Conservation (phyloP, 352 stramenopile species). For the Pythium rhizo-oryzae region DNA sequence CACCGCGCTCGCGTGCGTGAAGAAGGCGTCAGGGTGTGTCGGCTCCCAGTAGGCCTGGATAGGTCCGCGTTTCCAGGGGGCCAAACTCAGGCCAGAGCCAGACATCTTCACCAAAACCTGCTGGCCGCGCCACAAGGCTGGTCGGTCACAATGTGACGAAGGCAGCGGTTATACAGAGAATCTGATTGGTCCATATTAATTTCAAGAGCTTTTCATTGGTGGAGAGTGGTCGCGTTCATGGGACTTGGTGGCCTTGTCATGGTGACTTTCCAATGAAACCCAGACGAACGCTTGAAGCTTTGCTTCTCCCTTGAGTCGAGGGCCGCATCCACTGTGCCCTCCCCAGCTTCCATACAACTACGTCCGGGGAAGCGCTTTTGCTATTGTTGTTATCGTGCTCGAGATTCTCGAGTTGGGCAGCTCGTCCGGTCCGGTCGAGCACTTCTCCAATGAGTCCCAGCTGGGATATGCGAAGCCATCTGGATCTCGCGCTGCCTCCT, state of each 20-base stretch:
- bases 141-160: slow-evolving; percentile 24
- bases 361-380: too few species aligned
- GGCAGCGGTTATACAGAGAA: neutral
- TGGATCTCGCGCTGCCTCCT: slow-evolving; percentile 4
- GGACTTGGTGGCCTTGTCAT: neutral
- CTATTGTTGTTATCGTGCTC: too few species aligned
- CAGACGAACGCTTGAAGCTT: neutral
- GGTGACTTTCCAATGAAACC: too few species aligned
- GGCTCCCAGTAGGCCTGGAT: too few species aligned
- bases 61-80: neutral
- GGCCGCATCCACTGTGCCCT: too few species aligned
- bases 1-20: neutral
- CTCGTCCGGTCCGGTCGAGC: too few species aligned
- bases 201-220: neutral
- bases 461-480: slow-evolving; percentile 7
- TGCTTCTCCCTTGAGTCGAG: too few species aligned
- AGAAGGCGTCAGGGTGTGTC: too few species aligned
- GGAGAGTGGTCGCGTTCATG: too few species aligned
- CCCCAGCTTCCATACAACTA: too few species aligned
- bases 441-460: neutral
- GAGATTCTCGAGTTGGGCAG: too few species aligned
- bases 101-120: slow-evolving; percentile 19
- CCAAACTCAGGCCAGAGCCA: slow-evolving; percentile 22
- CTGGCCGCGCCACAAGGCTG: slow-evolving; percentile 2
- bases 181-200: slow-evolving; percentile 17